Conservation (phyloP, 108 stramenopile genomes). For the Schizochytrium sp. region DNA sequence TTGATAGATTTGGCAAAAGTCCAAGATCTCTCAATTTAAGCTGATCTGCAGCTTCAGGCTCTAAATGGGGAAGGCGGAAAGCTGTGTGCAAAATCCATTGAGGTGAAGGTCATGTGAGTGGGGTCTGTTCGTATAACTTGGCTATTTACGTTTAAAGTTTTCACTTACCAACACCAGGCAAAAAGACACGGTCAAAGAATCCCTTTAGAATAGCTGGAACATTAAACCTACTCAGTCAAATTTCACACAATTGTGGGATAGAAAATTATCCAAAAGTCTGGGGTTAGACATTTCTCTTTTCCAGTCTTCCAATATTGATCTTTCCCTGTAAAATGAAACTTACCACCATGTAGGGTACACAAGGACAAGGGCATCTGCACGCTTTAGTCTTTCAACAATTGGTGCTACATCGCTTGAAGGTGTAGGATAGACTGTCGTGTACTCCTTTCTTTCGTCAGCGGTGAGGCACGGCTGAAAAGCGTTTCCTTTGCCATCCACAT, state of each 20-base stretch:
- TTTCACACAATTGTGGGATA: neutral
- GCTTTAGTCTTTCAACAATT: conserved; percentile 11
- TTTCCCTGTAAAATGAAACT: neutral
- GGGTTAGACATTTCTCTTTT: too few species aligned
- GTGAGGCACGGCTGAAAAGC: conserved; percentile 46
- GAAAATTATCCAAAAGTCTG: neutral
- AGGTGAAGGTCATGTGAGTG: neutral
- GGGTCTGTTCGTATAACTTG: neutral
- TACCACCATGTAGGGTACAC: conserved; percentile 58
- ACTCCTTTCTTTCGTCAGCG: conserved; percentile 2
- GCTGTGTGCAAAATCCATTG: conserved; percentile 16
- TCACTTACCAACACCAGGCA: conserved; percentile 33
- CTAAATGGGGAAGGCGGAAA: conserved; percentile 39
- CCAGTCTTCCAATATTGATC: neutral
- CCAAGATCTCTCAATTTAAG: neutral
- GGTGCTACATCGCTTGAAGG: neutral
- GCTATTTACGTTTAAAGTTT: neutral
- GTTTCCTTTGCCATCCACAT: conserved; percentile 20
- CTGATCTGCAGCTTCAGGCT: neutral
- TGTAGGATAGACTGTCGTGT: conserved; percentile 33
- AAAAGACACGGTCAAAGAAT: conserved; percentile 51
- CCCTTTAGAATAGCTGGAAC: conserved; percentile 52
- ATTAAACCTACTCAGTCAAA: neutral
- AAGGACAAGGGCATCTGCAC: conserved; percentile 52
- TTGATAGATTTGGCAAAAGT: neutral